Evolutionary conservation across 148 eudicot species (phyloP).

Genomic region (Chenopodium formosanum): DNA sequence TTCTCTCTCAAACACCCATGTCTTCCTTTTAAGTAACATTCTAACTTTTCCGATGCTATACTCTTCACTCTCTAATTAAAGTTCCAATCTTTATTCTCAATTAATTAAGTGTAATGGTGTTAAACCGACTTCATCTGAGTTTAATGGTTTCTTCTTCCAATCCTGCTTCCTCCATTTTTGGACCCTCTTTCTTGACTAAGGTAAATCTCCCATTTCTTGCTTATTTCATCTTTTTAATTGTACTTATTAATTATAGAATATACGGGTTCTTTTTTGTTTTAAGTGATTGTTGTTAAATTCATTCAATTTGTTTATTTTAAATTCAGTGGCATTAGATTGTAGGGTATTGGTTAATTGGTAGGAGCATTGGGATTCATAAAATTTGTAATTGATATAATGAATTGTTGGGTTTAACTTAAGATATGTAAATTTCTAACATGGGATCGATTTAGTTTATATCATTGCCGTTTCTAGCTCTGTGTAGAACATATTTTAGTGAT

Average conservation of each 20-base stretch:
- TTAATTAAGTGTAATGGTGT: slow-evolving; percentile 15
- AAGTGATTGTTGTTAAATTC: neutral
- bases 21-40: neutral
- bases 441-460: too few relatives aligned
- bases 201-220: neutral
- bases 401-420: neutral
- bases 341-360: neutral
- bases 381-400: neutral
- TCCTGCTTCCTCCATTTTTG: slow-evolving; percentile 23
- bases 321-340: neutral
- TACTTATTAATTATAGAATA: neutral
- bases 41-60: neutral
- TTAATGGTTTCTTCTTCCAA: slow-evolving; percentile 23
- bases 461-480: too few relatives aligned
- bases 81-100: neutral
- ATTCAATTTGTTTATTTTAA: neutral
- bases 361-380: neutral
- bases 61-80: neutral
- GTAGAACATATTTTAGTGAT: neutral
- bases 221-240: neutral
- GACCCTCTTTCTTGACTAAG: slow-evolving; percentile 24
- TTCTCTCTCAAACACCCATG: neutral
- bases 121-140: slow-evolving; percentile 18
- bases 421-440: too few relatives aligned
- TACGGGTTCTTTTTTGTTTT: neutral